A percentile compares a stretch with the other conserved stretches of the same genome.
These are phyloP conservation scores for Vanderwaltozyma verrucispora DNA, from an alignment of 805 yeast genomes.

Conservation along the genomic window DNA sequence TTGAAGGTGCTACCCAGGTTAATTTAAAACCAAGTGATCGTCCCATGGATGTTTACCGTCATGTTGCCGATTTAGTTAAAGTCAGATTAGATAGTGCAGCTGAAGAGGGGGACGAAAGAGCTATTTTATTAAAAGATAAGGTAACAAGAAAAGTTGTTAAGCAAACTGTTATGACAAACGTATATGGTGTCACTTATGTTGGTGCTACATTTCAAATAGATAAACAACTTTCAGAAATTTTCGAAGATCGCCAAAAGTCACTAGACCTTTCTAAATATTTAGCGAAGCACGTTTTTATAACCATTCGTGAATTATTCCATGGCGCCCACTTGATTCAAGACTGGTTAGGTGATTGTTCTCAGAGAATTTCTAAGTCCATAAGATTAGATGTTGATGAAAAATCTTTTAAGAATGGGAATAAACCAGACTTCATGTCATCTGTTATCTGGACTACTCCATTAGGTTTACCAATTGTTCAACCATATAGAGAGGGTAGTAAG, in stretches of 20 bases:
- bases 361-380: conserved; percentile 65
- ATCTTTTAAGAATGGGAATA: conserved; percentile 32
- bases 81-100: conserved; percentile 45
- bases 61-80: conserved; percentile 56
- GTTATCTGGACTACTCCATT: conserved; percentile 98
- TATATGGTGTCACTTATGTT: conserved; percentile 88
- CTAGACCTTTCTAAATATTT: conserved; percentile 51
- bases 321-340: conserved; percentile 95
- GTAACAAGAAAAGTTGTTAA: conserved; percentile 83
- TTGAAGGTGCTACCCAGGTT: conserved; percentile 74
- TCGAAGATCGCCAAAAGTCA: conserved; percentile 38
- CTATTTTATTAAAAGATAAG: conserved; percentile 42
- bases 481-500: conserved; percentile 64
- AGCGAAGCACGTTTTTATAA: conserved; percentile 67
- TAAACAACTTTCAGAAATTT: conserved; percentile 57
- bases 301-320: conserved; percentile 74
- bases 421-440: conserved; percentile 63
- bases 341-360: conserved; percentile 88
- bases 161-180: conserved; percentile 97
- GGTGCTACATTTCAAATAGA: conserved; percentile 89
- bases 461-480: conserved; percentile 94
- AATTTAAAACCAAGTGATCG: conserved; percentile 58
- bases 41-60: conserved; percentile 70
- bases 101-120: conserved; percentile 42
- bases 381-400: conserved; percentile 51